Evolutionary conservation across 2,329 filamentous ascomycete genomes (phyloP).

Genomic region (Esteya vermicola): DNA sequence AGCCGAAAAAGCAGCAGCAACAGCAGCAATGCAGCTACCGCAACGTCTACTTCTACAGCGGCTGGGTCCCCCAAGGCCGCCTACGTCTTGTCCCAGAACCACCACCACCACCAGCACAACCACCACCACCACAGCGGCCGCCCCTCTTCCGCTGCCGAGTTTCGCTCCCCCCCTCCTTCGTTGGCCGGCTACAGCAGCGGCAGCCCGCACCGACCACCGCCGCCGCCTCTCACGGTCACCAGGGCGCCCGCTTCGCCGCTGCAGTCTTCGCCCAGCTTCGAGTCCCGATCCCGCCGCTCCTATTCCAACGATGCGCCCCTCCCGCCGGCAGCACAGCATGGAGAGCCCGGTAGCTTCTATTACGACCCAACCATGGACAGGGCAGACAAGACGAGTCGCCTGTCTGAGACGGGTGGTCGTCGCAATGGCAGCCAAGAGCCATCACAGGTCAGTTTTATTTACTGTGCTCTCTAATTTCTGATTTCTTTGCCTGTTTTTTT

Average conservation of each 20-base stretch:
- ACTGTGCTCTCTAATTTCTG: neutral
- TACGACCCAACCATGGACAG: constrained; percentile 41
- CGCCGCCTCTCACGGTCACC: neutral
- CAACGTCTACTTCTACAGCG: neutral
- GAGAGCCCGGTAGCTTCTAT: constrained; percentile 24
- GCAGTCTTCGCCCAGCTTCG: constrained; percentile 1
- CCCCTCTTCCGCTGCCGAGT: constrained; percentile 32
- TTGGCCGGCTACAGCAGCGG: constrained; percentile 12
- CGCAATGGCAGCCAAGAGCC: constrained; percentile 25
- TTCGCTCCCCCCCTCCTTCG: constrained; percentile 11
- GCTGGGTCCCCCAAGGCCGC: neutral
- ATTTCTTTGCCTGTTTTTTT: neutral
- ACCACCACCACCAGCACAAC: constrained; percentile 17
- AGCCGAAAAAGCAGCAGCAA: too few species aligned
- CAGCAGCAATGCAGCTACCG: neutral
- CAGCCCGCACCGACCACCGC: constrained; percentile 7
- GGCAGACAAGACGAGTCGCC: constrained; percentile 20
- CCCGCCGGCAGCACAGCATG: constrained; percentile 5
- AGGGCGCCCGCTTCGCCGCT: neutral
- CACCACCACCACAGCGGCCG: constrained; percentile 26
- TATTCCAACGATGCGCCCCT: neutral
- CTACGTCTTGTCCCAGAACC: constrained; percentile 6
- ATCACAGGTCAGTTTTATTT: constrained; percentile 15
- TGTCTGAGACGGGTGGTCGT: constrained; percentile 23
- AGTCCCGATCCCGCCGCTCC: neutral